Base-by-base conservation (phyloP, 768 basidiomycete species). In the Tulasnella sp. region DNA sequence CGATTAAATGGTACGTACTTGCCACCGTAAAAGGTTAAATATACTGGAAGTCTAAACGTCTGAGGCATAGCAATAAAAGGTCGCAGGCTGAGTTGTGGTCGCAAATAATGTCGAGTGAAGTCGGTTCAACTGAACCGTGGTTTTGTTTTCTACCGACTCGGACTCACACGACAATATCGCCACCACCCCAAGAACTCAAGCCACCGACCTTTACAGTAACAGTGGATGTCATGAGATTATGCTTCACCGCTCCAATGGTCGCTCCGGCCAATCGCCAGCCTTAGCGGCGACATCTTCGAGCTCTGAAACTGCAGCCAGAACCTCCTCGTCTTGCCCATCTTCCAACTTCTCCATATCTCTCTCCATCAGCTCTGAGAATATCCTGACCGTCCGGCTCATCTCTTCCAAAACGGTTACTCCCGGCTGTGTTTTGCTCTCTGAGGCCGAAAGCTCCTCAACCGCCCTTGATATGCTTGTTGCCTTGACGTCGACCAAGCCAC, bases 401-500 rank as follows among this genome's bases (percentile, higher is more conserved):
- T 65, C 35, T 40, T n/a, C 64, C 34, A 14, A 65, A 65, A 65
- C 64, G 35, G 64, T 65, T 11, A 65, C 32, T 14, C 52, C 52
- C 11, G 52, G 32, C 34, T 65, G 29, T 22, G 64, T 34, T 37
- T 34, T 34, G 22, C 64, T 37, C 11, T 11, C 35, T 26, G 64
- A 36, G 22, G 64, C 12, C 16, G 32, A n/a, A 40, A 65, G 35
- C 16, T 59, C 52, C 9, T 22, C 26, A 29, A 59, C 52, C 19
- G 64, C 34, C 40, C 22, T 44, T 40, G 70, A 44, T 36, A 78
- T 72, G 71, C 74, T 90, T 0, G 88, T 89, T 0, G 95, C 93
- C 69, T 82, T 86, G 44, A 98, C 94, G 73, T 92, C 90, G 11
- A 83, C 85, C 64, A 98, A 82, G 3, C 97, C 97, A 79, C 97